Evolutionary conservation across 352 stramenopile species (phyloP).

Genomic region (Phytophthora meadii): DNA sequence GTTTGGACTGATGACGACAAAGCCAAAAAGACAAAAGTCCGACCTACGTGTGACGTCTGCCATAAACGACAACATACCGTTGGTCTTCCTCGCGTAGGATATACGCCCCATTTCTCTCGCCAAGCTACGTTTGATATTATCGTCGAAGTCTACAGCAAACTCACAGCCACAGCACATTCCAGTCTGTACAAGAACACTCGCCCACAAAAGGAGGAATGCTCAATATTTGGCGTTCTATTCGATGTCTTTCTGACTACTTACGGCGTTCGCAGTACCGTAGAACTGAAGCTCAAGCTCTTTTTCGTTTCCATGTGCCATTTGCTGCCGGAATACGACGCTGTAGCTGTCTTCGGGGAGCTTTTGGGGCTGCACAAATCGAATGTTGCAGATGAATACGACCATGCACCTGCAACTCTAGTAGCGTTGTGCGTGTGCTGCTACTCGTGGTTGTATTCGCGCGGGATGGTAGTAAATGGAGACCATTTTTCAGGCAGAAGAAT

Average conservation of each 20-base stretch:
- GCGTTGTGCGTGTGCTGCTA: constrained; percentile 64
- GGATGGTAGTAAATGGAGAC: constrained; percentile 65
- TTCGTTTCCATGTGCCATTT: constrained; percentile 68
- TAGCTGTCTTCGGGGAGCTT: constrained; percentile 78
- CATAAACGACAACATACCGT: constrained; percentile 45
- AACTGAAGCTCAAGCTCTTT: constrained; percentile 72
- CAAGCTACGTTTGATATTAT: constrained; percentile 63
- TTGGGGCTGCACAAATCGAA: constrained; percentile 50
- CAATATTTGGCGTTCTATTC: constrained; percentile 55
- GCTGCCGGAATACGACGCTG: constrained; percentile 53
- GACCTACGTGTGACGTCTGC: constrained; percentile 30
- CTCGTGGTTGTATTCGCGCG: constrained; percentile 64
- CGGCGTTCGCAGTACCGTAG: constrained; percentile 55
- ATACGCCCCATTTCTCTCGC: constrained; percentile 63
- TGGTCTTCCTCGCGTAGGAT: constrained; percentile 30
- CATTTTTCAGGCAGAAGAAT: constrained; percentile 16
- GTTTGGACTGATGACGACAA: constrained; percentile 29
- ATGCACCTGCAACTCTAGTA: constrained; percentile 55
- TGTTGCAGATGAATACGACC: constrained; percentile 37
- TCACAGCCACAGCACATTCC: constrained; percentile 43
- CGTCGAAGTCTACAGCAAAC: constrained; percentile 55
- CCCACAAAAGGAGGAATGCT: constrained; percentile 24
- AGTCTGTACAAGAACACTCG: constrained; percentile 56
- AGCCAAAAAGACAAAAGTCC: not conserved
- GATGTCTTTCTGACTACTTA: constrained; percentile 57